A percentile compares a stretch with the other conserved stretches of the same genome.
These are phyloP conservation scores for Sugiyamaella smithiae DNA, from an alignment of 805 yeast genomes.

Conservation along the genomic window DNA sequence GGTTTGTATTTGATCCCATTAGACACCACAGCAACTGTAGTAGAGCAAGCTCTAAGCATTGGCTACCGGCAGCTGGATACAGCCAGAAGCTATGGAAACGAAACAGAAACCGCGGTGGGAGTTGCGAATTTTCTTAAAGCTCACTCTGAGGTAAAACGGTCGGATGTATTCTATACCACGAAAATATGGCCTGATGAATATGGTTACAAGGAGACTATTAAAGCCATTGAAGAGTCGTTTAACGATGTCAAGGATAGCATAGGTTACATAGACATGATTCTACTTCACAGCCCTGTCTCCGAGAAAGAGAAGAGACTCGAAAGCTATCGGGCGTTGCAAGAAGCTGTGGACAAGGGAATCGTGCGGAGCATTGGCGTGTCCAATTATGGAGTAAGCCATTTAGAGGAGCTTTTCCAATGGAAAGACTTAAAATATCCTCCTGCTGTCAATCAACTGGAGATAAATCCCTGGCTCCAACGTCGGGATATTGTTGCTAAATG, in stretches of 20 bases:
- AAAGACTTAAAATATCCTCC: slow-evolving; percentile 51
- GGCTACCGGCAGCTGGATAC: slow-evolving; percentile 77
- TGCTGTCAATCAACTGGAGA: slow-evolving; percentile 75
- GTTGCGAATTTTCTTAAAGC: slow-evolving; percentile 50
- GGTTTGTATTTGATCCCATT: slow-evolving; percentile 52
- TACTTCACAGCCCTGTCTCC: slow-evolving; percentile 55
- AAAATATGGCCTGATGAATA: slow-evolving; percentile 68
- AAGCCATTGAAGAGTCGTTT: slow-evolving; percentile 56
- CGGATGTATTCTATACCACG: slow-evolving; percentile 53
- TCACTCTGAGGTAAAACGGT: slow-evolving; percentile 55
- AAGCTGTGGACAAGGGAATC: slow-evolving; percentile 50
- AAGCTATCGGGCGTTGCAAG: slow-evolving; percentile 54
- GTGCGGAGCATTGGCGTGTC: slow-evolving; percentile 60
- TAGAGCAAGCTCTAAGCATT: slow-evolving; percentile 49
- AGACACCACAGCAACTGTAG: slow-evolving; percentile 46
- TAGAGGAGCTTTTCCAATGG: slow-evolving; percentile 51
- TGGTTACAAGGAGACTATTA: slow-evolving; percentile 36
- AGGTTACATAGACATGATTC: slow-evolving; percentile 61
- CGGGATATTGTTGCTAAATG: slow-evolving; percentile 56
- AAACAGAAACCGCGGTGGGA: slow-evolving; percentile 57
- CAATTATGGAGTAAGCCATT: slow-evolving; percentile 55
- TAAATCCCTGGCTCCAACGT: slow-evolving; percentile 82
- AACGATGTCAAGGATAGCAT: slow-evolving; percentile 49
- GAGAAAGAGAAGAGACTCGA: slow-evolving; percentile 38
- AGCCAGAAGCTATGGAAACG: slow-evolving; percentile 64